Evolutionary conservation across 1,284 basidiomycete species (phyloP).

Genomic region (Earliella scabrosa): DNA sequence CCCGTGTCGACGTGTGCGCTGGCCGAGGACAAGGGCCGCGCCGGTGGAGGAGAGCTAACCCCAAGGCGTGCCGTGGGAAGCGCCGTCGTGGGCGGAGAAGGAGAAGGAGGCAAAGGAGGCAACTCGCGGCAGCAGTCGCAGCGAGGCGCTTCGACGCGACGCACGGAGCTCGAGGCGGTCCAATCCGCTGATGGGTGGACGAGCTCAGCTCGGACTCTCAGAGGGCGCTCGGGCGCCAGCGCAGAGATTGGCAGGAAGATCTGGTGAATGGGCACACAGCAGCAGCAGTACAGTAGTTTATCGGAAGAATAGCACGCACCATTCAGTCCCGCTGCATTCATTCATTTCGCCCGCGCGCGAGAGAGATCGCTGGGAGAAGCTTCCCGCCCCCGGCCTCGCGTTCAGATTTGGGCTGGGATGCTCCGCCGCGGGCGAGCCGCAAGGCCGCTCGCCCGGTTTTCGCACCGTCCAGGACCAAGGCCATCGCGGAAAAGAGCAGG

Average conservation of each 20-base stretch:
- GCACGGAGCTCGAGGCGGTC: slow-evolving; percentile 6
- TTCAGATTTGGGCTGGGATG: neutral
- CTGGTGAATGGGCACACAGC: slow-evolving; percentile 15
- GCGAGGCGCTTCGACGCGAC: no score
- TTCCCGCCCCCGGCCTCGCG: neutral
- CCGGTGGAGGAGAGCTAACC: neutral
- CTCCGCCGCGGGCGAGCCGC: no score
- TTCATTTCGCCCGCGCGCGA: neutral
- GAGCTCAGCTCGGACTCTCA: no score
- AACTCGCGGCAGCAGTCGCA: no score
- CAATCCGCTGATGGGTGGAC: slow-evolving; percentile 2
- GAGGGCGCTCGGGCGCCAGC: no score
- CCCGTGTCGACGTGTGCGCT: neutral
- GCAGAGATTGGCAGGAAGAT: slow-evolving; percentile 24
- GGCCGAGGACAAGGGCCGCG: slow-evolving; percentile 2
- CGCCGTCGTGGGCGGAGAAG: no score
- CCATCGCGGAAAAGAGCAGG: neutral
- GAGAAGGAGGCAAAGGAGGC: no score
- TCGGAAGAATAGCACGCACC: slow-evolving; percentile 15
- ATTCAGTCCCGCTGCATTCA: slow-evolving; percentile 11
- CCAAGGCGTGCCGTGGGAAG: slow-evolving; percentile 7
- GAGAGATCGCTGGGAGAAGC: slow-evolving; percentile 7
- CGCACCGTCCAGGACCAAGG: neutral
- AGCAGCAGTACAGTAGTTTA: slow-evolving; percentile 16
- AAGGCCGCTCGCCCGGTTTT: neutral